These are phyloP conservation scores for Pseudogymnoascus sp. DNA, from an alignment of 2,329 filamentous ascomycete genomes.

Conservation along the genomic window DNA sequence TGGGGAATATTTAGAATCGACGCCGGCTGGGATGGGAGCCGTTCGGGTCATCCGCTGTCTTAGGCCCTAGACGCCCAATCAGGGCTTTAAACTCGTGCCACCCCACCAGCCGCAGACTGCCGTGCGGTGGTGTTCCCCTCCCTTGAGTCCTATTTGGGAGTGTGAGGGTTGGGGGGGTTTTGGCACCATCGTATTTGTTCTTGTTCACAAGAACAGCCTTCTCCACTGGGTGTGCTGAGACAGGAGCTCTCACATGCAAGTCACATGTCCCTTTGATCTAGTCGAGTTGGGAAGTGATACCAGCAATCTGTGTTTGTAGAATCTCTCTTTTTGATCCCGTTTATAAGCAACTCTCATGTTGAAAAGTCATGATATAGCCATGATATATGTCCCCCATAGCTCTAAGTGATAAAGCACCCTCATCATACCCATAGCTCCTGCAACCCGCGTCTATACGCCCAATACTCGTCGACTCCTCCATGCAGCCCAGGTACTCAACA, in stretches of 20 bases:
- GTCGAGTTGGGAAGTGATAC: not conserved
- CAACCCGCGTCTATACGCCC: not conserved
- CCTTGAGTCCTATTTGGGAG: not conserved
- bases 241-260: not conserved
- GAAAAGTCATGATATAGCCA: not conserved
- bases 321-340: not conserved
- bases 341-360: not conserved
- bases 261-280: not conserved
- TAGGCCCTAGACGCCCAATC: slow-evolving; percentile 7
- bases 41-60: slow-evolving; percentile 8
- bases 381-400: not conserved
- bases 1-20: not conserved
- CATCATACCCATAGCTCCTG: not conserved
- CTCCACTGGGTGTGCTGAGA: not conserved
- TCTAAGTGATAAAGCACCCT: not conserved
- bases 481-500: not conserved
- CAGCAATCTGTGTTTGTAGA: not conserved
- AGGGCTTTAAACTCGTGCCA: slow-evolving; percentile 11
- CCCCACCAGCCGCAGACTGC: slow-evolving; percentile 7
- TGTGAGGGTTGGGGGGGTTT: not conserved
- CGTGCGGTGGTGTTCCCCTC: not conserved
- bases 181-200: not conserved
- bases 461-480: not conserved
- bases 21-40: not conserved
- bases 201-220: not conserved